Evolutionary conservation across 2,329 filamentous ascomycete genomes (phyloP), one percentile per base, ranked within the genome.

Genomic region (Myriosclerotinia scirpicola): DNA sequence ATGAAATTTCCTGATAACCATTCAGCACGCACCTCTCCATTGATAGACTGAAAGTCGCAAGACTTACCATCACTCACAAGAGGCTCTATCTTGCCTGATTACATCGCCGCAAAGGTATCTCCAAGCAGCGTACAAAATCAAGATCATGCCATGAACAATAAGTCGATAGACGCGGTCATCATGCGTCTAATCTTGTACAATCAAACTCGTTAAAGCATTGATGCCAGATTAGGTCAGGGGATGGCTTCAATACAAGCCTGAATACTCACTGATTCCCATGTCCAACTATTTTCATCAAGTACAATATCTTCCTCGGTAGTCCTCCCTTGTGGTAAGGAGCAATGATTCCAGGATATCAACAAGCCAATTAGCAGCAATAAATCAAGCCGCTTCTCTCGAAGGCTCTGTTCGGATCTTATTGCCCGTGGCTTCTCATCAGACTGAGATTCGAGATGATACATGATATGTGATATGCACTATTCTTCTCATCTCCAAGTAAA

Each of bases 81-180:
- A 14, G 80, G 77, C 0, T 14, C 0, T 14, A 83, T 73, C 30
- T 75, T 74, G 1, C 75, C 75, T 0, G 80, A 80, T 60, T 77
- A 81, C 73, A 81, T 75, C 4, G 77, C 77, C 11, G 80, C 80
- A 64, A 82, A 81, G 0, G 77, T 80, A 17, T 77, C 78, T 5
- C 80, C 80, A 4, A 82, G 74, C 7, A 79, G 73, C 1, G 79
- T 81, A 26, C n/a, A n/a, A n/a, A n/a, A n/a, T n/a, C n/a, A n/a
- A n/a, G n/a, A n/a, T n/a, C n/a, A n/a, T n/a, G n/a, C n/a, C n/a
- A n/a, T n/a, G n/a, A n/a, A n/a, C n/a, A n/a, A n/a, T n/a, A n/a
- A n/a, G 1, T 36, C 26, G 6, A 46, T 44, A 12, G 5, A 34
- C 6, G 11, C 5, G 3, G 40, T 22, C 15, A 11, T 34, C 17